Conservation (phyloP, 306 rosid genomes). For the Styphnolobium japonicum region DNA sequence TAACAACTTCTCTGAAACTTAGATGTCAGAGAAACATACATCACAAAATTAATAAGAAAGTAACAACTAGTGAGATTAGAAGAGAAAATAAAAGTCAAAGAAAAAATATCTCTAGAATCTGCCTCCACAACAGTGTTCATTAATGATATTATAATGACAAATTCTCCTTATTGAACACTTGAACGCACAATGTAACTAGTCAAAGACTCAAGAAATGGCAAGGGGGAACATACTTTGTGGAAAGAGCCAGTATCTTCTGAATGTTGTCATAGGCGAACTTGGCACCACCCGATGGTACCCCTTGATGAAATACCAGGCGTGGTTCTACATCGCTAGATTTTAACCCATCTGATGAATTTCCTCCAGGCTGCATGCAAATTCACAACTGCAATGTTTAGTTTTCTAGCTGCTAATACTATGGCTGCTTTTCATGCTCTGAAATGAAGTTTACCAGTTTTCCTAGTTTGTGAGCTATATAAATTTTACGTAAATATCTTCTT, state of each 20-base stretch:
- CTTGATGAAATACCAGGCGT: conserved; percentile 60
- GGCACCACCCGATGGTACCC: conserved; percentile 64
- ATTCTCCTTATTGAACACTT: not conserved
- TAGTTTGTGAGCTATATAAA: not conserved
- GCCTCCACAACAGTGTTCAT: not conserved
- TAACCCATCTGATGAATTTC: conserved; percentile 43
- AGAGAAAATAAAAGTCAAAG: not conserved
- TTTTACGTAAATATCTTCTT: not conserved
- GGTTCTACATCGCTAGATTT: conserved; percentile 62
- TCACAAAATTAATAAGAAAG: not conserved
- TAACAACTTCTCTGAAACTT: not conserved
- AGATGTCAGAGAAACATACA: not conserved
- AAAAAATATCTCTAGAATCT: not conserved
- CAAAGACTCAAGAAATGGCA: conserved; percentile 15
- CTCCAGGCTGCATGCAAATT: conserved; percentile 50
- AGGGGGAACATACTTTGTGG: conserved; percentile 62
- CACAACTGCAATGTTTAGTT: not conserved
- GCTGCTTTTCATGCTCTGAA: not conserved
- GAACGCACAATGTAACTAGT: not conserved
- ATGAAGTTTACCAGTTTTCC: not conserved
- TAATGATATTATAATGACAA: not conserved
- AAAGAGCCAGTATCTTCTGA: conserved; percentile 72
- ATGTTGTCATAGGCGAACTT: conserved; percentile 64
- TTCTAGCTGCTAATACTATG: not conserved
- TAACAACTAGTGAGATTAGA: not conserved